Evolutionary conservation across 2,329 filamentous ascomycete species (phyloP).

Genomic region (Pseudogymnoascus sp.): DNA sequence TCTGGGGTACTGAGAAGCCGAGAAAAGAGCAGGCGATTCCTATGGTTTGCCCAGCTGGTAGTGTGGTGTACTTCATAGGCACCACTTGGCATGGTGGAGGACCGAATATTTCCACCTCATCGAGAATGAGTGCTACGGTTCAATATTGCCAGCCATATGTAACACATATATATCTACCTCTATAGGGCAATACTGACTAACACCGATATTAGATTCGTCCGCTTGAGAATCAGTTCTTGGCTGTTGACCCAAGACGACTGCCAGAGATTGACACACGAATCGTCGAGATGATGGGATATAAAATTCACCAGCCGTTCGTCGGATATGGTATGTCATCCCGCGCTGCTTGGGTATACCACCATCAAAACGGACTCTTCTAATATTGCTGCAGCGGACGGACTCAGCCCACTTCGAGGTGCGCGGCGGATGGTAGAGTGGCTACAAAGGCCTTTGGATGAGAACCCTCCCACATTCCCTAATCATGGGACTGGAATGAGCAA

Average conservation of each 20-base stretch:
- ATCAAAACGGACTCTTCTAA: not conserved
- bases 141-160: conserved; percentile 27
- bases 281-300: conserved; percentile 31
- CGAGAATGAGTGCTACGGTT: conserved; percentile 23
- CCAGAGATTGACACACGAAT: conserved; percentile 25
- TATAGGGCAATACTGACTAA: not conserved
- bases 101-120: conserved; percentile 20
- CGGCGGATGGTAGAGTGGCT: conserved; percentile 27
- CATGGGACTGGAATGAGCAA: not conserved
- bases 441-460: conserved; percentile 23
- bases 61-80: conserved; percentile 26
- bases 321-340: conserved; percentile 24
- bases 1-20: conserved; percentile 25
- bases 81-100: conserved; percentile 27
- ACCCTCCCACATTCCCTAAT: conserved; percentile 23
- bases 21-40: conserved; percentile 23
- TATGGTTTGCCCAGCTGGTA: conserved; percentile 26
- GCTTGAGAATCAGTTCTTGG: conserved; percentile 29
- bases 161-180: not conserved
- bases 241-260: conserved; percentile 28
- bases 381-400: conserved; percentile 22
- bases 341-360: not conserved
- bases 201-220: conserved; percentile 21
- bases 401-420: conserved; percentile 25
- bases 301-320: conserved; percentile 27